Percentiles rank a stretch among this genome's conserved stretches.
Evolutionary conservation across 495 filamentous ascomycete species (phyloP).

Genomic region (Lindgomyces ingoldianus): DNA sequence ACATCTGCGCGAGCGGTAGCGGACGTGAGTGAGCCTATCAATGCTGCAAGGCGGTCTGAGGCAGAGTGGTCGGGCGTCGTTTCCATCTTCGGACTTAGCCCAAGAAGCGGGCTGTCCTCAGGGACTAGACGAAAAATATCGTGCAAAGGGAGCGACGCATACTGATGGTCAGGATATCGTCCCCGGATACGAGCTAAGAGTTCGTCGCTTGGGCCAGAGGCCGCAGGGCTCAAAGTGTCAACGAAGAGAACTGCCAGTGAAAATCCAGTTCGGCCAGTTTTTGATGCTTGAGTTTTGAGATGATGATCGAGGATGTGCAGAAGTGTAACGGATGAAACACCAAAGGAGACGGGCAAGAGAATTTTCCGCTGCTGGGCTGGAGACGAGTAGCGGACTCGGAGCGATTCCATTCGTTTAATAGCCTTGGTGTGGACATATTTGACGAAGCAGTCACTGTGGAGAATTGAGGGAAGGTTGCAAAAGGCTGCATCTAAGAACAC

Average conservation of each 20-base stretch:
- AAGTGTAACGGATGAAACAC: slow-evolving; percentile 76
- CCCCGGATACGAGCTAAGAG: slow-evolving; percentile 42
- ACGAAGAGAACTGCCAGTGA: slow-evolving; percentile 68
- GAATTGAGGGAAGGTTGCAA: slow-evolving; percentile 34
- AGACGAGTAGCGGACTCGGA: slow-evolving; percentile 48
- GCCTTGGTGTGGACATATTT: slow-evolving; percentile 74
- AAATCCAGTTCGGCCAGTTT: slow-evolving; percentile 61
- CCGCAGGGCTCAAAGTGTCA: slow-evolving; percentile 50
- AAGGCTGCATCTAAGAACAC: slow-evolving; percentile 8
- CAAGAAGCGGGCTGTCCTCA: slow-evolving; percentile 7
- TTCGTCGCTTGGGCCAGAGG: background rate
- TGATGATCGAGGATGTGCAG: slow-evolving; percentile 74
- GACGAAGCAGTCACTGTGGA: slow-evolving; percentile 68
- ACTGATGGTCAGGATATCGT: slow-evolving; percentile 61
- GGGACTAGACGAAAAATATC: slow-evolving; percentile 35
- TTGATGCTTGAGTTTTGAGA: slow-evolving; percentile 58
- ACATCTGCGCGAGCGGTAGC: slow-evolving; percentile 76
- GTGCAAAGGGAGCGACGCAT: slow-evolving; percentile 58
- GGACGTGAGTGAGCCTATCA: slow-evolving; percentile 63
- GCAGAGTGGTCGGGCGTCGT: background rate
- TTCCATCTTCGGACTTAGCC: slow-evolving; percentile 28
- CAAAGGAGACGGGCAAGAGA: slow-evolving; percentile 79
- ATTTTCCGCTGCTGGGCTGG: slow-evolving; percentile 54
- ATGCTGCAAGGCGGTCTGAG: slow-evolving; percentile 46
- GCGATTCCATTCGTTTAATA: slow-evolving; percentile 74